Base-by-base conservation (phyloP, 1,284 basidiomycete species). In the Ustilago hordei region DNA sequence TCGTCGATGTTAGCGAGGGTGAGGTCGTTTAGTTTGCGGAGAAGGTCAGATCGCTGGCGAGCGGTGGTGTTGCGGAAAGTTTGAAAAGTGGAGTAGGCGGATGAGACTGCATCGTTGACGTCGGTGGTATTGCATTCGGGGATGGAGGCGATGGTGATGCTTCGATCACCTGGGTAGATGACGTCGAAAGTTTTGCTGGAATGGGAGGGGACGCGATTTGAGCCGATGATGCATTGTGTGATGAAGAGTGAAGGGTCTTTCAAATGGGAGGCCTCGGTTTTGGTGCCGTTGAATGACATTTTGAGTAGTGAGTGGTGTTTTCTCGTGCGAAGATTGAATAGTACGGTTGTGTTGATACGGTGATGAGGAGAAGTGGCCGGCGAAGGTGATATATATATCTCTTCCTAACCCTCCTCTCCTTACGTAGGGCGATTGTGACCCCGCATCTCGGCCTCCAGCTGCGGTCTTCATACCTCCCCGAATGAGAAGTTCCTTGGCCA, bases 1-100 rank as follows among this genome's bases (percentile, higher is more conserved):
- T 79, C 77, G 17, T 68, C 74, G 2, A 63, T 53, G 47, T 77
- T 69, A 17, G 61, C 69, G 12, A 76, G 52, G 0, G 75, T 65
- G 28, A 72, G 50, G 31, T 79, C 74, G 54, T 79, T 67, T 23
- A 73, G 60, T 23, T 60, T 68, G 19, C 74, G 74, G 0, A 79
- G 60, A 60, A 79, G 48, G 12, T 67, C 57, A 13, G 58, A 54
- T 32, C 77, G 61, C 23, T 65, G 45, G 1, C 77, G 69, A 2
- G 64, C 69, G 2, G 77, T 65, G 43, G 67, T 76, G 4, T 52
- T 43, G 8, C 28, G 45, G 60, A 69, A 76, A 1, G 23, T 2
- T 12, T 50, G 31, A 41, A 79, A 79, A 13, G 74, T 68, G 5
- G 31, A 15, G 31, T 53, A 39, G 47, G 55, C 60, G 0, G 74